phyloP scores from a whole-genome alignment of 805 yeast genomes.

The Phaffomyces opuntiae region DNA sequence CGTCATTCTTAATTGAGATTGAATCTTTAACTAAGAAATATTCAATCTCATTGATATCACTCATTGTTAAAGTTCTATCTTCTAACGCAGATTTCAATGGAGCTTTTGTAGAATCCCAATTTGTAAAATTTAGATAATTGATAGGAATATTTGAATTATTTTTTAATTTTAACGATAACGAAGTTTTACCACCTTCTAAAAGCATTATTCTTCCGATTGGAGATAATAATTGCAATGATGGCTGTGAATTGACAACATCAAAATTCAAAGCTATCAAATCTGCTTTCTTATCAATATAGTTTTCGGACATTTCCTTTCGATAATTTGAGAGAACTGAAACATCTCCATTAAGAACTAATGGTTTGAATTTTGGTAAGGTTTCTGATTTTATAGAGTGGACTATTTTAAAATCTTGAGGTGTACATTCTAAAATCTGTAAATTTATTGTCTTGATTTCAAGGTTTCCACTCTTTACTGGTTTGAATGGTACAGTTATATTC shows the following conservation, averaged over 20 bases:
- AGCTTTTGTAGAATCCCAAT: constrained; percentile 68
- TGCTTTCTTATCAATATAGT: constrained; percentile 13
- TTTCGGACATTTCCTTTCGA: constrained; percentile 11
- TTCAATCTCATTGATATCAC: constrained; percentile 71
- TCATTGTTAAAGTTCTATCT: constrained; percentile 40
- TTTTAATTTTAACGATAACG: constrained; percentile 43
- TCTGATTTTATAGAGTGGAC: constrained; percentile 25
- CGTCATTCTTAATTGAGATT: constrained; percentile 32
- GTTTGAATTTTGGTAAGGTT: constrained; percentile 24
- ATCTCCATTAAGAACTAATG: neutral
- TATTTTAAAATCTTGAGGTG: constrained; percentile 37
- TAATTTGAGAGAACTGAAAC: constrained; percentile 6
- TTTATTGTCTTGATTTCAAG: constrained; percentile 44
- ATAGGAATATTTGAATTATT: constrained; percentile 55
- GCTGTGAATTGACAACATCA: constrained; percentile 44
- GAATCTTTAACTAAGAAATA: constrained; percentile 57
- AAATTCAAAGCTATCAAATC: constrained; percentile 24
- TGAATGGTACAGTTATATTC: constrained; percentile 36
- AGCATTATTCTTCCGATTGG: constrained; percentile 56
- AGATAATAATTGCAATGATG: constrained; percentile 46
- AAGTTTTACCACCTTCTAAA: constrained; percentile 65
- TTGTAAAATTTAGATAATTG: constrained; percentile 51
- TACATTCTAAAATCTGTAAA: constrained; percentile 46
- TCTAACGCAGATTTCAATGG: constrained; percentile 50
- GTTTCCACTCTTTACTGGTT: constrained; percentile 42